These are phyloP conservation scores for Dioscorea dumetorum DNA, from an alignment of 106 monocot species.

Conservation along the genomic window DNA sequence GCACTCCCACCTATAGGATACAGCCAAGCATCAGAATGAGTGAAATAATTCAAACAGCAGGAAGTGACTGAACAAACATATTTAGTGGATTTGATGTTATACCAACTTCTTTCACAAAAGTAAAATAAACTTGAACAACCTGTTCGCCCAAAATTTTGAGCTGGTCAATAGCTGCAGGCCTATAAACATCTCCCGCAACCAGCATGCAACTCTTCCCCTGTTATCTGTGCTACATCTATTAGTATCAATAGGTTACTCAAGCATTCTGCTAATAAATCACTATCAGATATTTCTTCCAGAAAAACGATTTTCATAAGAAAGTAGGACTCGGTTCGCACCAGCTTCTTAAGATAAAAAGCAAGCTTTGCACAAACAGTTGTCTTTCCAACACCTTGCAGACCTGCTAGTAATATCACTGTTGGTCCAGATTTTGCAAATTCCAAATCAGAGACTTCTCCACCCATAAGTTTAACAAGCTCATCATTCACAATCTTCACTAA, in stretches of 20 bases:
- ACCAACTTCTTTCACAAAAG: not conserved
- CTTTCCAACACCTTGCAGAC: conserved; percentile 97
- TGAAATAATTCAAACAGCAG: no score
- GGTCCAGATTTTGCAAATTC: conserved; percentile 84
- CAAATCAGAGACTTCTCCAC: conserved; percentile 81
- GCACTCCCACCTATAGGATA: conserved; percentile 62
- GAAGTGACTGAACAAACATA: no score
- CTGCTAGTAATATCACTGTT: conserved; percentile 89
- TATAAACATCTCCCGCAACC: conserved; percentile 94
- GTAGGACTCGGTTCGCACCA: conserved; percentile 35
- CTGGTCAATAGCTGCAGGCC: conserved; percentile 96
- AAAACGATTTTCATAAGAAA: not conserved
- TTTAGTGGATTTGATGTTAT: no score
- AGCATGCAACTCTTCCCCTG: conserved; percentile 98
- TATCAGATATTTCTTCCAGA: not conserved
- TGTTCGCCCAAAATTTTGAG: conserved; percentile 79
- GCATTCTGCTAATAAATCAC: not conserved
- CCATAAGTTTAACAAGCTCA: conserved; percentile 92
- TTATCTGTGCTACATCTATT: conserved; percentile 30
- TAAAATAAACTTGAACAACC: conserved; percentile 26
- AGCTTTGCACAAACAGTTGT: conserved; percentile 96
- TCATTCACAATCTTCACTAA: conserved; percentile 93
- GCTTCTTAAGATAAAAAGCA: conserved; percentile 88
- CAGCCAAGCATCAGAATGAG: no score
- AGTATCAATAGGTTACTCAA: conserved; percentile 13